Evolutionary conservation across 139 green algal genomes (phyloP).

Genomic region (Picochlorum sp.): DNA sequence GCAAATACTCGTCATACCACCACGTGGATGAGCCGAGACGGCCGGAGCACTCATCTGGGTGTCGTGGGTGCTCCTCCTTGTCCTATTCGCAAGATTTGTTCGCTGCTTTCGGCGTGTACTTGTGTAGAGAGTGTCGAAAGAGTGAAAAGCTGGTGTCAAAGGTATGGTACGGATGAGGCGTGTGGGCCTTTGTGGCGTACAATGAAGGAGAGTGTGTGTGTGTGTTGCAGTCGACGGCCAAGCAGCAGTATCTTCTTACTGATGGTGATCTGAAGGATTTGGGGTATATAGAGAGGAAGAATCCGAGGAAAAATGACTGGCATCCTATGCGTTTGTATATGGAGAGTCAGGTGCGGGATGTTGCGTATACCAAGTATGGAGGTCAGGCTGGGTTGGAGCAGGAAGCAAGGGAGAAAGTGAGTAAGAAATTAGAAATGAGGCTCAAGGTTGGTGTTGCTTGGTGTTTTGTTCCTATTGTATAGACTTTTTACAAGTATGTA

Average conservation of each 20-base stretch:
- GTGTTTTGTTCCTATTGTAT: too few relatives aligned
- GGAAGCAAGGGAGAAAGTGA: constrained; percentile 6
- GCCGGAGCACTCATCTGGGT: constrained; percentile 11
- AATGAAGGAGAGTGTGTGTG: too few relatives aligned
- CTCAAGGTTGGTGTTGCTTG: constrained; percentile 4
- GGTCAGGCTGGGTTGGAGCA: constrained; percentile 27
- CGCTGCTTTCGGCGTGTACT: constrained; percentile 31
- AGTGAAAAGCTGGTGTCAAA: constrained; percentile 47
- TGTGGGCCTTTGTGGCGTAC: too few relatives aligned
- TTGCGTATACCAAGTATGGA: constrained; percentile 32
- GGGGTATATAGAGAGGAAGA: constrained; percentile 42
- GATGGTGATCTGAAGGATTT: constrained; percentile 47
- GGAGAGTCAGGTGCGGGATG: constrained; percentile 36
- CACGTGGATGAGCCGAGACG: neutral
- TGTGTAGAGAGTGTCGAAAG: constrained; percentile 43
- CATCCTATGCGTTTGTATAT: constrained; percentile 58
- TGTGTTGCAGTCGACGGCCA: constrained; percentile 27
- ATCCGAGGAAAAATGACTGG: constrained; percentile 59
- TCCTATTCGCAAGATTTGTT: constrained; percentile 38
- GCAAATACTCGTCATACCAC: too few relatives aligned
- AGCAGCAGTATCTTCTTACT: constrained; percentile 41
- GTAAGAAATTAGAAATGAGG: constrained; percentile 6
- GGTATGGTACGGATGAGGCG: neutral
- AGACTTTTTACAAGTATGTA: neutral
- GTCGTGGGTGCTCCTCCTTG: constrained; percentile 31